These are phyloP conservation scores for Closterium sp. DNA, from an alignment of 139 green algal genomes.

Conservation along the genomic window DNA sequence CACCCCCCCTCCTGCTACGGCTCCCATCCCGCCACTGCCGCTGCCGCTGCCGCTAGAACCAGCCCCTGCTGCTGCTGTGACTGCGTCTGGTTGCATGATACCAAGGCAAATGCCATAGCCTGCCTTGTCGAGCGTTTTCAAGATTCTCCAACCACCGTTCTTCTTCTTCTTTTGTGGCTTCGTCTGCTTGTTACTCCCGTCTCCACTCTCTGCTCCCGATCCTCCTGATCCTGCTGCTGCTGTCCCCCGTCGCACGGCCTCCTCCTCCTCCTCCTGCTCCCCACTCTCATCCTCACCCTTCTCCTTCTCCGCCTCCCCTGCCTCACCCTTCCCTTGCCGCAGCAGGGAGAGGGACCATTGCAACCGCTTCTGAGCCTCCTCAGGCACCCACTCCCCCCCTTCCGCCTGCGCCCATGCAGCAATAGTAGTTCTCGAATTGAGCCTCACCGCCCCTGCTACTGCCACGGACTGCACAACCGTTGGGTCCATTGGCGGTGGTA, in stretches of 20 bases:
- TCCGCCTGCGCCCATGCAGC: conserved; percentile 37
- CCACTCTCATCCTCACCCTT: background rate
- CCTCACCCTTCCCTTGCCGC: background rate
- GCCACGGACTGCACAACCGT: conserved; percentile 23
- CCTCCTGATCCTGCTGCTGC: background rate
- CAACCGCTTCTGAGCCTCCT: conserved; percentile 33
- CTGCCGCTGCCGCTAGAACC: background rate
- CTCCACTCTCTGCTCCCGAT: background rate
- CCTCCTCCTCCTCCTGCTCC: background rate
- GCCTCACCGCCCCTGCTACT: conserved; percentile 9
- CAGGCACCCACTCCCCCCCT: conserved; percentile 24
- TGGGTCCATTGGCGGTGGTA: background rate
- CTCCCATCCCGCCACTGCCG: background rate
- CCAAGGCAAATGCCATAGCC: background rate
- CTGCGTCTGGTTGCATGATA: background rate
- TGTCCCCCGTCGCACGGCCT: background rate
- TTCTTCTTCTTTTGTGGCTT: background rate
- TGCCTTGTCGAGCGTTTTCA: background rate
- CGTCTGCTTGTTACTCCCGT: background rate
- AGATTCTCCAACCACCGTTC: background rate
- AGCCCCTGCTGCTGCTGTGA: background rate
- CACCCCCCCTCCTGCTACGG: background rate
- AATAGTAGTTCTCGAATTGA: conserved; percentile 27
- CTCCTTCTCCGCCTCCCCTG: background rate
- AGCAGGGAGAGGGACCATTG: conserved; percentile 23